Evolutionary conservation across 768 basidiomycete species (phyloP).

Genomic region (Lepiota venenata): DNA sequence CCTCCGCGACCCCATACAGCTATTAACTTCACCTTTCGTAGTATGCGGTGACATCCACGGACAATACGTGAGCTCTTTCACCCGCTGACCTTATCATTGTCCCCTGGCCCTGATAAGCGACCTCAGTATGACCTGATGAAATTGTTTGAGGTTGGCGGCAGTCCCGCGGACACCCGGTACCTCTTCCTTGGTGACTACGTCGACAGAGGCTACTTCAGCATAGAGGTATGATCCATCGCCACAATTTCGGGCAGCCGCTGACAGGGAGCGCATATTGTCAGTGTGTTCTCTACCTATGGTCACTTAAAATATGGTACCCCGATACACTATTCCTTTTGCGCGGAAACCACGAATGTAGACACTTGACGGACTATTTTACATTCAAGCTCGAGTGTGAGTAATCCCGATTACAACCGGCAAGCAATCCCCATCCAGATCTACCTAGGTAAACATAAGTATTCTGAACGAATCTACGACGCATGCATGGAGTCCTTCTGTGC

Average conservation of each 20-base stretch:
- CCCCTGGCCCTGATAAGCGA: constrained; percentile 3
- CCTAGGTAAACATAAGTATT: constrained; percentile 97
- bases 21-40: constrained; percentile 25
- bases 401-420: not conserved
- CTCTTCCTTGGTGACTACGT: constrained; percentile 93
- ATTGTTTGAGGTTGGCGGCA: constrained; percentile 91
- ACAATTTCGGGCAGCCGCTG: not conserved
- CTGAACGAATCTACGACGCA: constrained; percentile 92
- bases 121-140: constrained; percentile 90
- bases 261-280: constrained; percentile 30
- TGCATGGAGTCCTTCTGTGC: constrained; percentile 98
- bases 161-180: constrained; percentile 91
- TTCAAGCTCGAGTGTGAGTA: constrained; percentile 96
- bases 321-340: constrained; percentile 94
- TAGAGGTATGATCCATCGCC: constrained; percentile 55
- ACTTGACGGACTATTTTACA: constrained; percentile 97
- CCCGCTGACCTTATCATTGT: constrained; percentile 5
- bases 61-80: constrained; percentile 78
- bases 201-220: constrained; percentile 91
- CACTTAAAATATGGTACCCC: constrained; percentile 99
- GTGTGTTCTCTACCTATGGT: constrained; percentile 98
- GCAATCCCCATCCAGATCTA: constrained; percentile 5
- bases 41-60: constrained; percentile 99
- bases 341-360: constrained; percentile 98
- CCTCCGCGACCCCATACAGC: not conserved